Evolutionary conservation across 2,329 filamentous ascomycete genomes (phyloP).

Genomic region (Plectosphaerella cucumerina): DNA sequence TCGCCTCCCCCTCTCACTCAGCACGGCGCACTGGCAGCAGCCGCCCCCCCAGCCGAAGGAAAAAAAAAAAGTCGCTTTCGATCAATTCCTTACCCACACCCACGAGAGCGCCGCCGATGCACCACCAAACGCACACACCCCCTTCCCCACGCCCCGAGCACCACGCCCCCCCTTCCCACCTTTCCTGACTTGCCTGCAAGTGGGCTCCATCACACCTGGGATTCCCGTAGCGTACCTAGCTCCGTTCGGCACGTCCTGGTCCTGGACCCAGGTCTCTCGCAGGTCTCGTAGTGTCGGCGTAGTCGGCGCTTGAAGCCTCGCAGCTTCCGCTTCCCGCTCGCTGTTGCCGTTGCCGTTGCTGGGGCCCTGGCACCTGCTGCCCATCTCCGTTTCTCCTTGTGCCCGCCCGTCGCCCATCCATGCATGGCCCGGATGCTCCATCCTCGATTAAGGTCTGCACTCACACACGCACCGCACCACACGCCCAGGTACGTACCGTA

Average conservation of each 20-base stretch:
- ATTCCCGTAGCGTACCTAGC: background rate
- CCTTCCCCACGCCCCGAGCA: background rate
- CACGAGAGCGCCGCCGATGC: background rate
- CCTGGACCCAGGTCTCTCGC: background rate
- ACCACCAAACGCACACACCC: background rate
- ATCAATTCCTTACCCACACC: background rate
- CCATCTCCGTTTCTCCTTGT: background rate
- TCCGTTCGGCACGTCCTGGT: slow-evolving; percentile 1
- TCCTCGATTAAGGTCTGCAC: background rate
- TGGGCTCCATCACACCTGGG: no score
- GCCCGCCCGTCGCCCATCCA: background rate
- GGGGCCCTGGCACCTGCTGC: background rate
- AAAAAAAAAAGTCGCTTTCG: background rate
- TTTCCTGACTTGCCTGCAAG: no score
- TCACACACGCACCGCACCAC: no score
- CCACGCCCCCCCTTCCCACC: background rate
- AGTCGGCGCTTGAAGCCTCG: background rate
- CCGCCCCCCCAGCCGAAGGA: background rate
- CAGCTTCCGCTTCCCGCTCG: background rate
- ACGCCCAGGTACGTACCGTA: background rate
- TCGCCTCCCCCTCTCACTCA: no score
- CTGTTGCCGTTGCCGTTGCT: background rate
- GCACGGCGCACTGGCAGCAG: no score
- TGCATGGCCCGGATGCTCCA: background rate
- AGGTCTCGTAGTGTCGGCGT: background rate